Conservation (phyloP, 768 basidiomycete species). For the Podaxis sp. region DNA sequence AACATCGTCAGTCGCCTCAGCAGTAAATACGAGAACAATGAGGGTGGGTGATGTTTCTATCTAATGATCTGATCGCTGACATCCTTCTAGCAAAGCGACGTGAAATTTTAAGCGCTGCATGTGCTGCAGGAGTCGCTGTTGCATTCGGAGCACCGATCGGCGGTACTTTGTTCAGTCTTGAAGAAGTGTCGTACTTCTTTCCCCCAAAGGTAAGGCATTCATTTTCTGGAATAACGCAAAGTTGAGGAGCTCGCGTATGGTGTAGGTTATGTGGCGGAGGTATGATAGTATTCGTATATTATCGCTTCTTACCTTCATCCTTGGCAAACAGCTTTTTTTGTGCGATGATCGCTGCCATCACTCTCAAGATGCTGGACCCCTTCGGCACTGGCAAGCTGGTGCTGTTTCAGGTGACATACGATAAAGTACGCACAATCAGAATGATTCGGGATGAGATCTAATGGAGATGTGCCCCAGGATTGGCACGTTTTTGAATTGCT, state of each 20-base stretch:
- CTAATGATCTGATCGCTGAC: background rate
- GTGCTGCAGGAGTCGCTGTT: conserved; percentile 96
- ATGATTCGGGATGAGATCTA: background rate
- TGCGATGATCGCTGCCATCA: conserved; percentile 96
- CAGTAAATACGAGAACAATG: conserved; percentile 91
- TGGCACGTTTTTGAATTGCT: conserved; percentile 91
- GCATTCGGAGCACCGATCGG: conserved; percentile 97
- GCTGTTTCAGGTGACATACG: conserved; percentile 88
- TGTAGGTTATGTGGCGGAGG: conserved; percentile 94
- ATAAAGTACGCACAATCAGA: conserved; percentile 50
- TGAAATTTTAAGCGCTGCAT: conserved; percentile 93
- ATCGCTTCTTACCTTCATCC: conserved; percentile 24
- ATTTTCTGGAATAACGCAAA: background rate
- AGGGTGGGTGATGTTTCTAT: conserved; percentile 53
- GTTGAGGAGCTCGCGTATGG: background rate
- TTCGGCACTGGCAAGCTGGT: conserved; percentile 95
- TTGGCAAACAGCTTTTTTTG: conserved; percentile 83
- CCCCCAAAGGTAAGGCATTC: conserved; percentile 71
- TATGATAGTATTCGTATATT: conserved; percentile 28
- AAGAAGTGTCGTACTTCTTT: conserved; percentile 97
- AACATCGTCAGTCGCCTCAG: conserved; percentile 90
- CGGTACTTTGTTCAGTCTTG: conserved; percentile 88
- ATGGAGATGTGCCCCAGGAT: conserved; percentile 48
- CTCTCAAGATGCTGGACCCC: conserved; percentile 89
- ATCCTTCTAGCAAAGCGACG: conserved; percentile 73